Conservation (phyloP, 768 basidiomycete genomes). For the Rickenella mellea region DNA sequence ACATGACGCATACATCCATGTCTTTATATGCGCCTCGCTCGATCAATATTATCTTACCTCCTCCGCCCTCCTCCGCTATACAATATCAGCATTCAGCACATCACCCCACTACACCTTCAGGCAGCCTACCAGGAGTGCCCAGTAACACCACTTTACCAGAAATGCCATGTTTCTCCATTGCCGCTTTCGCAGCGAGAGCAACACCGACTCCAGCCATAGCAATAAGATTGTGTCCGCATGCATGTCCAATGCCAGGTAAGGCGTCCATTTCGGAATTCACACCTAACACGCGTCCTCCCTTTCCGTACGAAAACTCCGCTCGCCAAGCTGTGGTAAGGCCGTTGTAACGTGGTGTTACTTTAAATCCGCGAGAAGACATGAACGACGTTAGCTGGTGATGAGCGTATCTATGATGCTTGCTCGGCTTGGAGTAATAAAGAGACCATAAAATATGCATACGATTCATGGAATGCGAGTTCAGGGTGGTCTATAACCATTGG, state of each 20-base stretch:
- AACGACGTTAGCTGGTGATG: conserved; percentile 17
- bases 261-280: conserved; percentile 31
- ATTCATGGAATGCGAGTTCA: conserved; percentile 11
- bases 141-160: conserved; percentile 17
- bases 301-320: conserved; percentile 14
- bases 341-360: conserved; percentile 16
- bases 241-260: conserved; percentile 47
- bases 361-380: conserved; percentile 16
- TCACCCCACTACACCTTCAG: conserved; percentile 5
- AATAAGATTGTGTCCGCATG: conserved; percentile 20
- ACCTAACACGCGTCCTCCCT: conserved; percentile 13
- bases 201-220: conserved; percentile 20
- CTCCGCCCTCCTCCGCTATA: conserved; percentile 64
- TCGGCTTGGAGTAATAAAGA: conserved; percentile 3
- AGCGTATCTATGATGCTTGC: conserved; percentile 11
- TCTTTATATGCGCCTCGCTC: conserved; percentile 69
- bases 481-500: conserved; percentile 10
- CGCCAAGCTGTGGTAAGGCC: conserved; percentile 26
- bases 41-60: conserved; percentile 67
- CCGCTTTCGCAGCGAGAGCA: conserved; percentile 14
- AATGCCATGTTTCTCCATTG: conserved; percentile 16
- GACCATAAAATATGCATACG: conserved; percentile 5
- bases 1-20: conserved; percentile 81
- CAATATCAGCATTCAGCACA: conserved; percentile 3
- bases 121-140: conserved; percentile 21